Evolutionary conservation across 805 yeast genomes (phyloP).

Genomic region (Candida alai): DNA sequence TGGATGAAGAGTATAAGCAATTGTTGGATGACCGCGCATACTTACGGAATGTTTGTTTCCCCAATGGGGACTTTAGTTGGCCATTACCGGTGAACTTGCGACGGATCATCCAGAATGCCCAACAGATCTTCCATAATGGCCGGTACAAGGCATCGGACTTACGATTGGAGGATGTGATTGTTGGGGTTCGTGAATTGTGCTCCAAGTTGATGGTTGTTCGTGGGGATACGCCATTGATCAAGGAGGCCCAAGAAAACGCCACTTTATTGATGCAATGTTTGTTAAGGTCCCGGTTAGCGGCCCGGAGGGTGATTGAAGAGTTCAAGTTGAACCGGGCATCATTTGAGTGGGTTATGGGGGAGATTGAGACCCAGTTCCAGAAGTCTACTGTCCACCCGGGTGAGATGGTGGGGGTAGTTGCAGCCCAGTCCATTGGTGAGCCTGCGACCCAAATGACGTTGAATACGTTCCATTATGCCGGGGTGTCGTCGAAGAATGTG

Average conservation of each 20-base stretch:
- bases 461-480: conserved; percentile 97
- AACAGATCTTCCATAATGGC: conserved; percentile 93
- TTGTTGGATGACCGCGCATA: conserved; percentile 71
- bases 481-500: conserved; percentile 94
- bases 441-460: conserved; percentile 98
- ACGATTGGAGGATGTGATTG: conserved; percentile 75
- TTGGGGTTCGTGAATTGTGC: conserved; percentile 66
- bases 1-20: conserved; percentile 84
- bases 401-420: conserved; percentile 97
- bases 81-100: conserved; percentile 96
- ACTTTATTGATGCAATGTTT: conserved; percentile 86
- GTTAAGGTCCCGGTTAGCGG: conserved; percentile 85
- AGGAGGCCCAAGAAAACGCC: conserved; percentile 91
- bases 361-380: conserved; percentile 89
- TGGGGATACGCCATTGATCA: conserved; percentile 67
- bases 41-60: conserved; percentile 76
- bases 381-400: conserved; percentile 92
- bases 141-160: conserved; percentile 87
- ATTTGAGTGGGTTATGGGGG: conserved; percentile 94
- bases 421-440: conserved; percentile 97
- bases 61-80: conserved; percentile 94
- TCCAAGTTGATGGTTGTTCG: conserved; percentile 70
- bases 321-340: conserved; percentile 79
- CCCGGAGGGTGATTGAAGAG: conserved; percentile 89
- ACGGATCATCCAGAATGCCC: conserved; percentile 95